These are phyloP conservation scores for Gossypium anomalum DNA, from an alignment of 345 rosid genomes.

Conservation along the genomic window DNA sequence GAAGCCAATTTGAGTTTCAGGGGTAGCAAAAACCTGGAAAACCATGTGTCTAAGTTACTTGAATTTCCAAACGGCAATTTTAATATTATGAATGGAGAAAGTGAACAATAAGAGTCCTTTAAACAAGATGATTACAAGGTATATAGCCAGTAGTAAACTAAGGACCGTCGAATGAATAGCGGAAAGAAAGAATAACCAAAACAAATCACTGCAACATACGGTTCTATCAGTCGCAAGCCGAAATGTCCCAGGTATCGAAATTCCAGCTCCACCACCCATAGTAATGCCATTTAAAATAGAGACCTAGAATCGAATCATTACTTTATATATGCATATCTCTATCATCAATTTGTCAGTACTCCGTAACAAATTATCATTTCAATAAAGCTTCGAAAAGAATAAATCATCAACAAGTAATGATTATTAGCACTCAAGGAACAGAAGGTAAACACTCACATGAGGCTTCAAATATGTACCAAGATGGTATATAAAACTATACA, in stretches of 20 bases:
- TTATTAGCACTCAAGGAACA: neutral
- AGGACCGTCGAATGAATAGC: neutral
- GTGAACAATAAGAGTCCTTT: neutral
- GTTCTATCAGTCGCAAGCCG: conserved; percentile 80
- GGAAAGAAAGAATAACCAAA: neutral
- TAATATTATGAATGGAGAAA: neutral
- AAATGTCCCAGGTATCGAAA: conserved; percentile 86
- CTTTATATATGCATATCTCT: neutral
- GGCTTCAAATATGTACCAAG: conserved; percentile 74
- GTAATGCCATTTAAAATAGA: conserved; percentile 84
- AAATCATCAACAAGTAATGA: neutral
- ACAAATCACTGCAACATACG: conserved; percentile 34
- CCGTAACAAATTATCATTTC: neutral
- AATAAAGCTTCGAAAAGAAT: neutral
- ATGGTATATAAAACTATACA: conserved; percentile 48
- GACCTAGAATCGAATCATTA: conserved; percentile 12
- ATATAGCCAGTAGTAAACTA: neutral
- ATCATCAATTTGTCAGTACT: neutral
- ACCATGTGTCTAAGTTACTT: conserved; percentile 12
- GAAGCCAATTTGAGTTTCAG: conserved; percentile 88
- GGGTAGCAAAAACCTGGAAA: conserved; percentile 87
- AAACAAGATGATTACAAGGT: neutral
- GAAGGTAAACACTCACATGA: conserved; percentile 42
- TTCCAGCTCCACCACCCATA: conserved; percentile 96
- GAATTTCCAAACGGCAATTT: conserved; percentile 17